These are phyloP conservation scores for Syzygium malaccense DNA, from an alignment of 441 rosid genomes.

Conservation along the genomic window DNA sequence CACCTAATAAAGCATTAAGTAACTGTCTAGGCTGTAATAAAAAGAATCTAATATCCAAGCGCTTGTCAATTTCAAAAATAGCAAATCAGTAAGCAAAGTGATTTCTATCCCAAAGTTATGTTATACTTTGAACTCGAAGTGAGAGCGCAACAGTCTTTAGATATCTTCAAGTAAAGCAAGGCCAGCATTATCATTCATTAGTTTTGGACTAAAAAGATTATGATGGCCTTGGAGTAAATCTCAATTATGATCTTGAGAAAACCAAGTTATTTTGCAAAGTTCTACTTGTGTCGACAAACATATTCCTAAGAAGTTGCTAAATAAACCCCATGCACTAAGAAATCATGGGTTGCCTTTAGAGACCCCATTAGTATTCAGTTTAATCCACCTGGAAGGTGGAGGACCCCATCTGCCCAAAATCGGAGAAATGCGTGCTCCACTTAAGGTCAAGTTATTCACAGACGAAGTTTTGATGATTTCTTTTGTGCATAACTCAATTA, in stretches of 20 bases:
- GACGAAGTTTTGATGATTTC: no score
- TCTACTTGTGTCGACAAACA: not conserved
- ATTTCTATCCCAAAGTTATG: not conserved
- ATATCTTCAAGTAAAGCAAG: not conserved
- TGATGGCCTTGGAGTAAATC: not conserved
- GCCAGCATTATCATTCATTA: not conserved
- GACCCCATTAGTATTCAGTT: no score
- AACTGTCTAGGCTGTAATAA: not conserved
- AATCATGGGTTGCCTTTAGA: no score
- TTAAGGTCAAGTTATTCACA: no score
- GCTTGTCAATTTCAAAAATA: not conserved
- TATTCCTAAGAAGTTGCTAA: not conserved
- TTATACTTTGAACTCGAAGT: not conserved
- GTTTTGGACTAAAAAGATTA: not conserved
- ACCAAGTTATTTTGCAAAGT: not conserved
- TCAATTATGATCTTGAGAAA: not conserved
- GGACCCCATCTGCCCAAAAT: no score
- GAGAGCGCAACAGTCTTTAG: not conserved
- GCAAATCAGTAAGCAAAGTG: fast-evolving
- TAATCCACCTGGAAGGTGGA: no score
- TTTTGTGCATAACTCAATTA: no score
- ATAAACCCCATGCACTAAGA: not conserved
- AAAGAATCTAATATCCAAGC: not conserved
- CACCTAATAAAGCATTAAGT: not conserved
- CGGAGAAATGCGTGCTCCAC: no score